phyloP scores from a whole-genome alignment of 2,329 filamentous ascomycete species.

The Sporothrix pseudoabietina region DNA sequence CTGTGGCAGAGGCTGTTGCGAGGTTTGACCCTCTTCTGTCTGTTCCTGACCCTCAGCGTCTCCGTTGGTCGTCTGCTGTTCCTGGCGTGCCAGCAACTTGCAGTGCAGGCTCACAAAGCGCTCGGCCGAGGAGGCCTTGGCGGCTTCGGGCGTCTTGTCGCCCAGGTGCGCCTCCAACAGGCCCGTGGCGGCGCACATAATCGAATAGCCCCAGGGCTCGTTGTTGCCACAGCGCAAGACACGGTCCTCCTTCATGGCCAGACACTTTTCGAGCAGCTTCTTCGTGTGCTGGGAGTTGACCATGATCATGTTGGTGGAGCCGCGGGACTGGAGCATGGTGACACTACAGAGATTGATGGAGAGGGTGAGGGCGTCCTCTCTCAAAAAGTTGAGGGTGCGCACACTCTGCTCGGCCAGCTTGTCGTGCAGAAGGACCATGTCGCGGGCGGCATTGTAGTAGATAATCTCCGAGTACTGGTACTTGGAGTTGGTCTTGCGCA shows the following conservation, averaged over 20 bases:
- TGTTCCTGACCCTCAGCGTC: not conserved
- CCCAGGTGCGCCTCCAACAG: constrained; percentile 62
- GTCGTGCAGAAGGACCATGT: constrained; percentile 64
- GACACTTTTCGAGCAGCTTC: constrained; percentile 62
- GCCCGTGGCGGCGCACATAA: constrained; percentile 63
- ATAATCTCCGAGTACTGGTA: constrained; percentile 65
- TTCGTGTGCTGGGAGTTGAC: constrained; percentile 63
- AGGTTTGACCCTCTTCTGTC: not conserved
- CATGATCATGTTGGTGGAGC: constrained; percentile 64
- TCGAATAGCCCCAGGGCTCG: constrained; percentile 65
- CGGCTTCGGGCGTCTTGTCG: constrained; percentile 57
- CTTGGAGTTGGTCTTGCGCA: constrained; percentile 61
- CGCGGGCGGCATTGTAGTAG: constrained; percentile 64
- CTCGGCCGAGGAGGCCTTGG: constrained; percentile 62
- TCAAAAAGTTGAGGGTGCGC: constrained; percentile 60
- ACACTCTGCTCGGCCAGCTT: constrained; percentile 62
- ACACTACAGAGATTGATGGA: constrained; percentile 64
- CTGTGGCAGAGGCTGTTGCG: constrained; percentile 11
- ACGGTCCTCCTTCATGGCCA: constrained; percentile 62
- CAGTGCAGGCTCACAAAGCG: constrained; percentile 62
- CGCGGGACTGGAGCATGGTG: constrained; percentile 60
- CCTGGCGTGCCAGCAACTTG: constrained; percentile 58
- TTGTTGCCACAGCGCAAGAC: constrained; percentile 64
- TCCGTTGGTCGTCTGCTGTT: constrained; percentile 40
- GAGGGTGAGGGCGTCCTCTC: constrained; percentile 61